A percentile compares a stretch with the other conserved stretches of the same genome.
Evolutionary conservation across 257 asterid species (phyloP).

Genomic region (Scutellaria baicalensis): DNA sequence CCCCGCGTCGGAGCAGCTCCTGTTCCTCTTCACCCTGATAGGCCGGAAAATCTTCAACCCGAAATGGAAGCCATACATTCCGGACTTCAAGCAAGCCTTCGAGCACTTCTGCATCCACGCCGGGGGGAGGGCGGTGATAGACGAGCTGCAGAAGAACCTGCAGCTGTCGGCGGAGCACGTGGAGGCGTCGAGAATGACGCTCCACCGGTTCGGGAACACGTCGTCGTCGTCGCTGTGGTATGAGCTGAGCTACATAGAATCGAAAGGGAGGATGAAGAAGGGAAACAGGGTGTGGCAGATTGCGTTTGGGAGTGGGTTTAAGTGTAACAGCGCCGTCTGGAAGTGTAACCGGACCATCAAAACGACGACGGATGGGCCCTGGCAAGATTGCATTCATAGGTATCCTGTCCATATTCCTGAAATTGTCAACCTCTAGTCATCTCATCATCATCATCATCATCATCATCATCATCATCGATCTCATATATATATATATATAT

Average conservation of each 20-base stretch:
- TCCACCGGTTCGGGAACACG: slow-evolving; percentile 75
- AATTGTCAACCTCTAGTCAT: slow-evolving; percentile 63
- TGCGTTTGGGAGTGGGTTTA: slow-evolving; percentile 81
- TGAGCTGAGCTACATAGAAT: slow-evolving; percentile 60
- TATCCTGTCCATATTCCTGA: slow-evolving; percentile 83
- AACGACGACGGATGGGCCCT: slow-evolving; percentile 55
- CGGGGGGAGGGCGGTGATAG: slow-evolving; percentile 84
- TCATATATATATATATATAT: no score
- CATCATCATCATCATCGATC: no score
- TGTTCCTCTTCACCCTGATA: slow-evolving; percentile 66
- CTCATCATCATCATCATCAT: no score
- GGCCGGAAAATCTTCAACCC: slow-evolving; percentile 77
- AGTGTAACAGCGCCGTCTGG: slow-evolving; percentile 89
- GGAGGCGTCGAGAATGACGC: slow-evolving; percentile 89
- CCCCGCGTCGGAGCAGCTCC: slow-evolving; percentile 77
- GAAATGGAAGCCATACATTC: slow-evolving; percentile 82
- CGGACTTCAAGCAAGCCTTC: slow-evolving; percentile 76
- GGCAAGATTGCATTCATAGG: slow-evolving; percentile 69
- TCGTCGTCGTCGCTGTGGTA: slow-evolving; percentile 87
- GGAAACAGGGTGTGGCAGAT: slow-evolving; percentile 84
- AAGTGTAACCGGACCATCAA: slow-evolving; percentile 62
- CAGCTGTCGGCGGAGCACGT: slow-evolving; percentile 83
- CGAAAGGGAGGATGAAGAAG: slow-evolving; percentile 73
- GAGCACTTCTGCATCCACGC: slow-evolving; percentile 90
- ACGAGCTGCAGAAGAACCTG: slow-evolving; percentile 81